Percentiles rank a stretch among this genome's conserved stretches.
These are phyloP conservation scores for Monilinia fructigena DNA, from an alignment of 2,329 filamentous ascomycete genomes.

Conservation along the genomic window DNA sequence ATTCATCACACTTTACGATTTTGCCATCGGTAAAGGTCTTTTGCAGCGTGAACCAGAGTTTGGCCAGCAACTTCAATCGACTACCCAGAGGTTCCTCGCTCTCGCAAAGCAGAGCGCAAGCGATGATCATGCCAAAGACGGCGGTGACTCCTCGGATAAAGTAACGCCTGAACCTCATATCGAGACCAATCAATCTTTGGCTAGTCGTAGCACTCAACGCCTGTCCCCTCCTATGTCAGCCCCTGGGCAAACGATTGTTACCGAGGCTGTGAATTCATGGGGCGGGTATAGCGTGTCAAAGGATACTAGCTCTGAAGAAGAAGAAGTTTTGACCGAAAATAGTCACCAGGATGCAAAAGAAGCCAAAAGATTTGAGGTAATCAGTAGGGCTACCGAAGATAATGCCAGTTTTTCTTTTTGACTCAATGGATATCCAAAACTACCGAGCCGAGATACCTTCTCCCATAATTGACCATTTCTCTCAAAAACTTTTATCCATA, in stretches of 20 bases:
- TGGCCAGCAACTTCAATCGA: constrained; percentile 54
- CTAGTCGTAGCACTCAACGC: constrained; percentile 6
- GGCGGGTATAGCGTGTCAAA: constrained; percentile 35
- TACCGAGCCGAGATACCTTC: constrained; percentile 34
- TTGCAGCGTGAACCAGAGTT: constrained; percentile 57
- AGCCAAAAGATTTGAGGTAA: constrained; percentile 46
- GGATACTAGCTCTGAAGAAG: constrained; percentile 28
- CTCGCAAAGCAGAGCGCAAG: constrained; percentile 51
- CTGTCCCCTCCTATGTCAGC: constrained; percentile 20
- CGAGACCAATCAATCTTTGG: not conserved
- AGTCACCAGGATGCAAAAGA: constrained; percentile 24
- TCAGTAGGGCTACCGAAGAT: constrained; percentile 51
- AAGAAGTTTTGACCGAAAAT: constrained; percentile 27
- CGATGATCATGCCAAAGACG: constrained; percentile 40
- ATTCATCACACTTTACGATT: constrained; percentile 67
- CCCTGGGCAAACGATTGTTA: not conserved
- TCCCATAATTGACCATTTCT: constrained; percentile 36
- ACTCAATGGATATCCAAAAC: constrained; percentile 37
- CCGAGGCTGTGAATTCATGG: constrained; percentile 24
- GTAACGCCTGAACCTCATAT: constrained; percentile 19
- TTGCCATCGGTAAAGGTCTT: constrained; percentile 56
- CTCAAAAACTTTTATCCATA: constrained; percentile 35
- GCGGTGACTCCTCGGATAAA: constrained; percentile 31
- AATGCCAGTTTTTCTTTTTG: constrained; percentile 57
- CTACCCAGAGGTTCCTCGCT: constrained; percentile 57